These are phyloP conservation scores for Paramecium octaurelia DNA, from an alignment of 73 alveolate genomes.

Conservation along the genomic window DNA sequence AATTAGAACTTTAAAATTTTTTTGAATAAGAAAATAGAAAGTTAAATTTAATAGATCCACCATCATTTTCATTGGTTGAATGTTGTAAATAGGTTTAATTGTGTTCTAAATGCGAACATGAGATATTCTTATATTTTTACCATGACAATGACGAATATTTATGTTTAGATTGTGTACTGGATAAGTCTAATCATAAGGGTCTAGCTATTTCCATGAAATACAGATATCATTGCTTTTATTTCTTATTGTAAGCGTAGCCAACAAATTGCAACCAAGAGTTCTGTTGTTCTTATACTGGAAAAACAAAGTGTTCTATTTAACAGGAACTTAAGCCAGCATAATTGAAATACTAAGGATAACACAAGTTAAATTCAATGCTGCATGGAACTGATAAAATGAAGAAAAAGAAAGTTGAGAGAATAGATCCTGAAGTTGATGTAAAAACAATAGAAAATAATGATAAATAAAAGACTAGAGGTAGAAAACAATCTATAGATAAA, in stretches of 20 bases:
- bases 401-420: neutral
- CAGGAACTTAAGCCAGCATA: neutral
- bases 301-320: neutral
- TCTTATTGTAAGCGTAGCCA: neutral
- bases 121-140: neutral
- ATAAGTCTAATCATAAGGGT: neutral
- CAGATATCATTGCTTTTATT: neutral
- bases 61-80: neutral
- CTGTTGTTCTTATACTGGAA: slow-evolving; percentile 39
- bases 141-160: neutral
- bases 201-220: neutral
- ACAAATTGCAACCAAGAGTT: neutral
- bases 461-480: neutral
- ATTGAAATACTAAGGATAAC: neutral
- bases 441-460: neutral
- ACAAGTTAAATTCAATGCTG: neutral
- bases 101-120: slow-evolving; percentile 20
- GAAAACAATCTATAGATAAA: neutral
- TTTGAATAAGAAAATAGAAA: slow-evolving; percentile 19
- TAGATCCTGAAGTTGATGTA: neutral
- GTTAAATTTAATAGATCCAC: neutral
- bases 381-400: slow-evolving; percentile 35
- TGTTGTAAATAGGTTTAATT: neutral
- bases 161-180: neutral
- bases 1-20: neutral